Evolutionary conservation across 192 early-diverging fungal genomes (phyloP).

Genomic region (Piromyces finnis): DNA sequence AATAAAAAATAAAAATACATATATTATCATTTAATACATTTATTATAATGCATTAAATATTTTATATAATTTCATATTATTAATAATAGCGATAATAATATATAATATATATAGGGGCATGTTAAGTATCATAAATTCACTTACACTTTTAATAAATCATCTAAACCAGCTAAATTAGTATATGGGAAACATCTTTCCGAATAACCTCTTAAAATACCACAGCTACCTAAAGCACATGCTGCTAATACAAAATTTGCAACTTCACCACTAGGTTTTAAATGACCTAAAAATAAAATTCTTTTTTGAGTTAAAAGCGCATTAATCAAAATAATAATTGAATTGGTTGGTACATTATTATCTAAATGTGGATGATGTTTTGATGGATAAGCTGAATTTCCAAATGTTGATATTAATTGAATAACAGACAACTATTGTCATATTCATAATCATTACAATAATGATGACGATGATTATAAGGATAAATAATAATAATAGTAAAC

Average conservation of each 20-base stretch:
- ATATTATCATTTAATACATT: too few relatives aligned
- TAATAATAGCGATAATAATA: too few relatives aligned
- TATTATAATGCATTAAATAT: too few relatives aligned
- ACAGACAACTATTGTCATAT: slow-evolving; percentile 66
- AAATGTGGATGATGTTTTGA: slow-evolving; percentile 69
- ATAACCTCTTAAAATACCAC: slow-evolving; percentile 71
- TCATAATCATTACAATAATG: too few relatives aligned
- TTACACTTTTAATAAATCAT: slow-evolving; percentile 65
- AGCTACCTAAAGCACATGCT: slow-evolving; percentile 72
- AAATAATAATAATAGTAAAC: too few relatives aligned
- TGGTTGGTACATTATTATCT: slow-evolving; percentile 69
- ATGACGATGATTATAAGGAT: too few relatives aligned
- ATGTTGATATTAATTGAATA: slow-evolving; percentile 61
- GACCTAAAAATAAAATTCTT: slow-evolving; percentile 75
- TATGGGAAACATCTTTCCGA: slow-evolving; percentile 81
- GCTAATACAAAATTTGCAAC: slow-evolving; percentile 84
- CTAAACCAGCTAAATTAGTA: slow-evolving; percentile 69
- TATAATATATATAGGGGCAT: too few relatives aligned
- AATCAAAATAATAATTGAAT: slow-evolving; percentile 69
- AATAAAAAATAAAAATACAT: slow-evolving; percentile 1
- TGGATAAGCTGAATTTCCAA: slow-evolving; percentile 27
- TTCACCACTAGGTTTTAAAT: slow-evolving; percentile 76
- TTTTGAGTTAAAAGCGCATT: slow-evolving; percentile 88
- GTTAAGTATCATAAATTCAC: too few relatives aligned
- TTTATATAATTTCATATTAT: too few relatives aligned